A percentile compares a stretch with the other conserved stretches of the same genome.
Evolutionary conservation across 2,329 filamentous ascomycete genomes (phyloP).

Genomic region (Diaporthe sp.): DNA sequence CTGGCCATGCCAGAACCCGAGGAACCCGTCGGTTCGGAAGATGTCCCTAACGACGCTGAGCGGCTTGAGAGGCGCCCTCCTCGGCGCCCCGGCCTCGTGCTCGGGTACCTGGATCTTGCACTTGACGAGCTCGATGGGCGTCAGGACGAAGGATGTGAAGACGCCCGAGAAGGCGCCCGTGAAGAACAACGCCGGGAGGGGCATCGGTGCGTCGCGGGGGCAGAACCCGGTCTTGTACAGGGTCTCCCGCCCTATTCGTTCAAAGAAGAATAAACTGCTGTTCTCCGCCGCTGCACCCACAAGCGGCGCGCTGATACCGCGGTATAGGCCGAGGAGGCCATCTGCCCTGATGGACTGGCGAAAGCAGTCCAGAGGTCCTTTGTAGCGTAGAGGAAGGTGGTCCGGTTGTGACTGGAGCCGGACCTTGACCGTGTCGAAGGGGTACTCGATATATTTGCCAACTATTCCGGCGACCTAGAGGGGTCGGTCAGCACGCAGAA

Average conservation of each 20-base stretch:
- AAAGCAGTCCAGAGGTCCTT: slow-evolving; percentile 93
- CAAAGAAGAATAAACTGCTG: slow-evolving; percentile 93
- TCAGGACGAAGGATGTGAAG: slow-evolving; percentile 91
- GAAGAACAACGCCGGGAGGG: slow-evolving; percentile 79
- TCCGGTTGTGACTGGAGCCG: slow-evolving; percentile 96
- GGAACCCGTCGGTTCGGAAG: slow-evolving; percentile 83
- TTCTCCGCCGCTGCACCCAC: slow-evolving; percentile 93
- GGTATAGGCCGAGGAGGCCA: slow-evolving; percentile 86
- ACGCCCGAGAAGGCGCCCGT: slow-evolving; percentile 90
- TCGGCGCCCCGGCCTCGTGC: slow-evolving; percentile 53
- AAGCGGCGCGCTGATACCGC: slow-evolving; percentile 91
- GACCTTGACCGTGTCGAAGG: slow-evolving; percentile 98
- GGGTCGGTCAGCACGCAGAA: slow-evolving; percentile 21
- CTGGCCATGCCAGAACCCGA: slow-evolving; percentile 96
- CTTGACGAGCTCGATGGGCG: slow-evolving; percentile 96
- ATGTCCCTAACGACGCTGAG: slow-evolving; percentile 81
- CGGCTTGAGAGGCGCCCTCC: slow-evolving; percentile 68
- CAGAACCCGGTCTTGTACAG: slow-evolving; percentile 67
- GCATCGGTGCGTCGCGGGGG: slow-evolving; percentile 70
- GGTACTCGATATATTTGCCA: slow-evolving; percentile 97
- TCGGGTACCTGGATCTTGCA: slow-evolving; percentile 93
- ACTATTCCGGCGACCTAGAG: slow-evolving; percentile 82
- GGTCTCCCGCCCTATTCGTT: slow-evolving; percentile 78
- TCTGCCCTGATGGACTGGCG: slow-evolving; percentile 84
- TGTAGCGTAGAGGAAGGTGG: slow-evolving; percentile 83